Base-by-base conservation (phyloP, 306 rosid species). In the Ochetophila trinervis region DNA sequence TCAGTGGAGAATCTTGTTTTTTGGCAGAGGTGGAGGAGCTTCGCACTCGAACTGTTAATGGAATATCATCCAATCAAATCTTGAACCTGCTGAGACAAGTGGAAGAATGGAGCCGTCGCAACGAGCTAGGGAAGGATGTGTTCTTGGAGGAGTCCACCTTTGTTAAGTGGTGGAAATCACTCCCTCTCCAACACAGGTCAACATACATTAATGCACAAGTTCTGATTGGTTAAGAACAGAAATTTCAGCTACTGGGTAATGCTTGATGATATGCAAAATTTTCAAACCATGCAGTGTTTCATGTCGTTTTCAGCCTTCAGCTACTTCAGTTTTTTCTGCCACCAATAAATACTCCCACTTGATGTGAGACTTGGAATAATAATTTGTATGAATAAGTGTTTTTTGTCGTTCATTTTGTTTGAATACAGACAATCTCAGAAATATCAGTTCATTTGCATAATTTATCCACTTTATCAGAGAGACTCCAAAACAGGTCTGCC, bases 11-110 rank as follows among this genome's bases (percentile, higher is more conserved):
- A 64, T 85, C 97, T 0, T 76, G 60, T 45, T 77, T 89, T 17
- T 87, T 86, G 96, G 98, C 94, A 11, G 85, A 85, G 54, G 69
- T 87, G 59, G 97, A 93, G 62, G 98, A 93, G 52, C 81, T 93
- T 21, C 52, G 70, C 17, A 47, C 35, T 75, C 66, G 61, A 27
- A 75, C 65, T 21, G 36, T 12, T 6, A 53, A 35, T 53, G 5
- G 4, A 6, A 8, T 1, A 3, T 4, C 10, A 13, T 71, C 58
- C n/a, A 68, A 57, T 6, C 53, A 44, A 12, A 5, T 48, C 0
- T 17, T 12, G 49, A 20, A 74, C 6, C 51, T 87, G 5, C 88
- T 76, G 62, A 6, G 2, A 18, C 40, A 56, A 9, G 48, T 83
- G 10, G 49, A 60, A n/a, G 50, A 53, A 4, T 89, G 98, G 97